A percentile compares a stretch with the other conserved stretches of the same genome.
Conservation (phyloP, 805 yeast genomes). For the Metschnikowia koreensis region DNA sequence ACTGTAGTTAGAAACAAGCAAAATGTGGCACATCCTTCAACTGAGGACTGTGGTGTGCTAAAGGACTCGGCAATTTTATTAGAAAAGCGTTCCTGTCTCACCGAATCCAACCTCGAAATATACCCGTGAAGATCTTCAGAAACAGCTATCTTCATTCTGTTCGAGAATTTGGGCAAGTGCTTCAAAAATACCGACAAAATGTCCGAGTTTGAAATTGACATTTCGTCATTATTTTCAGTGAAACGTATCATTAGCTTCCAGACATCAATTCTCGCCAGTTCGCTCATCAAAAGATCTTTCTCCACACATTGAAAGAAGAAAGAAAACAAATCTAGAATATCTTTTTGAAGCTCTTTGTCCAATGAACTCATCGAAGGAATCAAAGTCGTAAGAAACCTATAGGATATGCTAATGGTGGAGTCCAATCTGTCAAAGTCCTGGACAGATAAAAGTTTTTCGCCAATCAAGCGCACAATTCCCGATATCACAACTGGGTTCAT, state of each 20-base stretch:
- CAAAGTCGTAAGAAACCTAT: background rate
- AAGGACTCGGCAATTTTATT: constrained; percentile 27
- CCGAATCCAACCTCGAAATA: constrained; percentile 5
- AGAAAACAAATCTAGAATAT: constrained; percentile 46
- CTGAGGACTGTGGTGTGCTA: constrained; percentile 33
- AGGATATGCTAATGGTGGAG: constrained; percentile 20
- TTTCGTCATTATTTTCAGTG: constrained; percentile 22
- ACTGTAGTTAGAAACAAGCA: constrained; percentile 33
- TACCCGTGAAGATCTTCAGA: constrained; percentile 15
- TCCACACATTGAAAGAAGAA: constrained; percentile 45
- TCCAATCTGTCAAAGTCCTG: constrained; percentile 41
- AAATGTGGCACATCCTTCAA: constrained; percentile 41
- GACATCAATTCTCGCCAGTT: constrained; percentile 28
- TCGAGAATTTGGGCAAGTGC: constrained; percentile 15
- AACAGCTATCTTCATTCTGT: constrained; percentile 22
- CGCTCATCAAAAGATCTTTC: constrained; percentile 42
- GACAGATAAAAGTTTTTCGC: constrained; percentile 29
- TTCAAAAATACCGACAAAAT: constrained; percentile 20
- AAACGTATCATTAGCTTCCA: constrained; percentile 32
- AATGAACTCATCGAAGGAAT: background rate
- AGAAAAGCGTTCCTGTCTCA: background rate
- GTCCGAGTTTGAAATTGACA: constrained; percentile 21
- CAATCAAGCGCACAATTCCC: constrained; percentile 27
- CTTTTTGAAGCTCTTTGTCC: constrained; percentile 24
- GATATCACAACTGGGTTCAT: background rate